Base-by-base conservation (phyloP, 2,329 filamentous ascomycete species). In the Alternaria sp. region DNA sequence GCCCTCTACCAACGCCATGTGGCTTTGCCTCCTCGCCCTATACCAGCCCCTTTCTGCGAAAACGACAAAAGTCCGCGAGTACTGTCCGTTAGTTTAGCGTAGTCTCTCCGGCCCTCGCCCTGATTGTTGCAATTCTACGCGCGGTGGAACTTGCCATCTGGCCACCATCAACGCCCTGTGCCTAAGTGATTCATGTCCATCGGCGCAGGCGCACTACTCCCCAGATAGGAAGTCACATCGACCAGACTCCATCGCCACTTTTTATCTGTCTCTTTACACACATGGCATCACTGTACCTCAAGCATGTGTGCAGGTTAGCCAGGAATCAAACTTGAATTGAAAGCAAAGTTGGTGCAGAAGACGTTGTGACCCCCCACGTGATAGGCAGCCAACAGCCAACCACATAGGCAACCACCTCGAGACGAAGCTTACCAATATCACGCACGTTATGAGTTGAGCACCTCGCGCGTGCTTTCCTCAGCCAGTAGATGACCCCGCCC, bases 1-100 rank as follows among this genome's bases (percentile, higher is more conserved):
- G 48, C 43, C 57, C 52, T 20, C 54, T 57, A 18, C 46, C 30
- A 57, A 34, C 56, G 50, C 52, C 51, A 28, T 34, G 48, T 55
- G 32, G 45, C 32, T 51, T 36, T 52, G 51, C 43, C 50, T 54
- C 40, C 50, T 54, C 43, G 25, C 55, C 43, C 57, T 22, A 41
- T 36, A n/a, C 22, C 20, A 22, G 12, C 57, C 57, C 57, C 57
- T 59, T 59, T 59, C 57, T 28, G 36, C 25, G 9, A 38, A 46
- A 48, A 25, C 27, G 44, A 40, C 53, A 25, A 34, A 49, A 36
- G 18, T 36, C 30, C 30, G 14, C 7, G 10, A 41, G 30, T 12
- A n/a, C 46, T 30, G 22, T 49, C 18, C 30, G 28, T 49, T 20
- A n/a, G 46, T 49, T 28, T 49, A 25, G 46, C 46, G 30, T 36